Conservation (phyloP, 805 yeast species). For the Saccharomycopsis fermentans region DNA sequence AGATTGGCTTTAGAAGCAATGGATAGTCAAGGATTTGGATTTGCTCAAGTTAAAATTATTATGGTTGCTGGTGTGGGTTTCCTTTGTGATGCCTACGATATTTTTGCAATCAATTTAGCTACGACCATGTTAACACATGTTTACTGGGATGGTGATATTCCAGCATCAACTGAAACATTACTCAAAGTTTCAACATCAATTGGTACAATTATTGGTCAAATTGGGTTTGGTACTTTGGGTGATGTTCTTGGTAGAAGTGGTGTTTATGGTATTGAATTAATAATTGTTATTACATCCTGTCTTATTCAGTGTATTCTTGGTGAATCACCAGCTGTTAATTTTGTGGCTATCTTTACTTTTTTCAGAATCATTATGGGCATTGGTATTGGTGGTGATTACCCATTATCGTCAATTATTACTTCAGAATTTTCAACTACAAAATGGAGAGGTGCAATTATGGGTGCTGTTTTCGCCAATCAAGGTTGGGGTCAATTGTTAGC, state of each 20-base stretch:
- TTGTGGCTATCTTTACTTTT: conserved; percentile 64
- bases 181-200: conserved; percentile 85
- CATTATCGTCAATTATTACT: conserved; percentile 81
- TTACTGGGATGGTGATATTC: conserved; percentile 54
- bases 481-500: conserved; percentile 92
- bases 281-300: conserved; percentile 73
- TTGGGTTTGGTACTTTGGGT: conserved; percentile 74
- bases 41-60: conserved; percentile 77
- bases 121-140: conserved; percentile 69
- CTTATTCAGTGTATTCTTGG: conserved; percentile 71
- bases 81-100: conserved; percentile 87
- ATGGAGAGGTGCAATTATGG: conserved; percentile 98
- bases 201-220: conserved; percentile 88
- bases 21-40: conserved; percentile 68
- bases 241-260: conserved; percentile 79
- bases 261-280: conserved; percentile 79
- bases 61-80: conserved; percentile 89
- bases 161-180: conserved; percentile 63
- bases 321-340: conserved; percentile 56
- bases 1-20: conserved; percentile 76
- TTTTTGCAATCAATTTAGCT: conserved; percentile 81
- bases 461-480: conserved; percentile 92
- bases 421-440: conserved; percentile 89
- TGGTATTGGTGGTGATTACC: conserved; percentile 97
- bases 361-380: conserved; percentile 86